Evolutionary conservation across 768 basidiomycete genomes (phyloP), one percentile per base, ranked within the genome.

Genomic region (Collybia sordida): DNA sequence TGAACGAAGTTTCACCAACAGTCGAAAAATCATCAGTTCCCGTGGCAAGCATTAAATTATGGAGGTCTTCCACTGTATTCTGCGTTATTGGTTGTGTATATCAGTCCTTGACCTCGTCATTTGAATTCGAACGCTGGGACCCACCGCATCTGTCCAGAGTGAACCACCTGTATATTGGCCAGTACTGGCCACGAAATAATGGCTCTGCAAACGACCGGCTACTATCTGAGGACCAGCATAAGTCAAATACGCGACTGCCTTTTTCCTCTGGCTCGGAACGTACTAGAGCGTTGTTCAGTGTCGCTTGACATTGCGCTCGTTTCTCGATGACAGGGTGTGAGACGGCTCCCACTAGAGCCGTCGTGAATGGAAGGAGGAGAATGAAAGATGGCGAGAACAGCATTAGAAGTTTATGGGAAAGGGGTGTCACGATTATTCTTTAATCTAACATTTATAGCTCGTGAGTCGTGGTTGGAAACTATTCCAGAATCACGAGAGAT

Each of bases 51-150:
- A 82, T 82, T 45, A 82, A 63, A 60, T 80, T 82, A 54, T 82
- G 78, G 12, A 82, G 59, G 54, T 82, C 80, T 56, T 82, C 81
- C 24, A 81, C 55, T 4, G 80, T 71, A 54, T 82, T 83, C 81
- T 82, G 41, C 18, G 36, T 34, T 28, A 21, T 6, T 17, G 19
- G 23, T 35, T 37, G 50, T 12, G 21, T 35, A 36, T 12, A 38
- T n/a, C n/a, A n/a, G n/a, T n/a, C 44, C 19, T 7, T 8, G 23
- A 27, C 37, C 21, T 23, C 35, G 21, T 36, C 14, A 46, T 21
- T 17, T 31, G 17, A 38, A 27, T 4, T 3, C 31, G 31, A 31
- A 14, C 3, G 9, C 11, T 12, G 14, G 4, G 11, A 58, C 72
- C n/a, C 50, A 81, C 80, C 3, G 78, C 74, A 56, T 82, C 78